A percentile compares a stretch with the other conserved stretches of the same genome.
These are phyloP conservation scores for Neurospora africana DNA, from an alignment of 495 filamentous ascomycete species.

Conservation along the genomic window DNA sequence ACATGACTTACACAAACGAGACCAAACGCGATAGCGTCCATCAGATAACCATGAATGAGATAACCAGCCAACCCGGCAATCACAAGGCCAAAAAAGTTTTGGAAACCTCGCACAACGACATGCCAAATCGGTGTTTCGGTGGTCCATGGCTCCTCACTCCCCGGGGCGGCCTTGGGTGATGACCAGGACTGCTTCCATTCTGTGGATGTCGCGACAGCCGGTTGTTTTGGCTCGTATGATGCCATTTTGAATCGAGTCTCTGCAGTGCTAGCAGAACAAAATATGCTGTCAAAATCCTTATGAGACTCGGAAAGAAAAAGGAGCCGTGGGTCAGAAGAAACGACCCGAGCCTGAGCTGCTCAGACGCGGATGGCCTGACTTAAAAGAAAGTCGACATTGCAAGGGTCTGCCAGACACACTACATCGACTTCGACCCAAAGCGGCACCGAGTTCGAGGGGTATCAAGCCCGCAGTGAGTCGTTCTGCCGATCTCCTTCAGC, in stretches of 20 bases:
- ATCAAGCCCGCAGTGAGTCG: neutral
- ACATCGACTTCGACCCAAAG: neutral
- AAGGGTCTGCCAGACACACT: neutral
- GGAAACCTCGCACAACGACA: constrained; percentile 27
- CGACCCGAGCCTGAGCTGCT: neutral
- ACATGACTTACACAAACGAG: constrained; percentile 29
- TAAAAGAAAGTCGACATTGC: neutral
- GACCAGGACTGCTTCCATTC: neutral
- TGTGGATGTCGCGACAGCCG: neutral
- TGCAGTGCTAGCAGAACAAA: neutral
- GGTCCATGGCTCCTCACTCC: neutral
- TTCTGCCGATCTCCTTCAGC: neutral
- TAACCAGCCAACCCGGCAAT: constrained; percentile 27
- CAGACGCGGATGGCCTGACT: neutral
- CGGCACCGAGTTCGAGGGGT: neutral
- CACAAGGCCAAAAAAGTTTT: constrained; percentile 28
- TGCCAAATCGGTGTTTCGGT: constrained; percentile 28
- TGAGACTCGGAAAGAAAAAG: neutral
- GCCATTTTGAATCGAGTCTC: neutral
- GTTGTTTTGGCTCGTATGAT: neutral
- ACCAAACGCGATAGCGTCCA: constrained; percentile 20
- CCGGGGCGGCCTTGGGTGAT: neutral
- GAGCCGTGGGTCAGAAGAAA: neutral
- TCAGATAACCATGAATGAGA: constrained; percentile 34
- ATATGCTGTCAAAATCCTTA: neutral